Conservation (phyloP, 176 grass and related monocot genomes). For the Panicum miliaceum region DNA sequence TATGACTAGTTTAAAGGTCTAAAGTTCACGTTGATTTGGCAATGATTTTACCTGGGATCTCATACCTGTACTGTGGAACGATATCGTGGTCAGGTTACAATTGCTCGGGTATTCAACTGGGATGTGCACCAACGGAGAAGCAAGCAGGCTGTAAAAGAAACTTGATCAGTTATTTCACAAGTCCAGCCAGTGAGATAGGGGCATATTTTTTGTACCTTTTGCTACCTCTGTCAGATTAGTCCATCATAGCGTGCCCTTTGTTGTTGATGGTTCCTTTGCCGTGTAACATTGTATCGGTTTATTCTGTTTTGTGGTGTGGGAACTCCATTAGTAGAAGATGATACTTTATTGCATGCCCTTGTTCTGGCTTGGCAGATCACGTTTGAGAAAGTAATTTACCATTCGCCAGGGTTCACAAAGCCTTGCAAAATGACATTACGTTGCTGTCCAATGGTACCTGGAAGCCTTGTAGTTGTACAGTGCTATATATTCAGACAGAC, state of each 20-base stretch:
- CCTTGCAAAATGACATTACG: neutral
- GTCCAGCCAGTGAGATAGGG: slow-evolving; percentile 7
- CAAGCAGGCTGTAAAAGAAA: slow-evolving; percentile 68
- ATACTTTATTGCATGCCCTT: slow-evolving; percentile 11
- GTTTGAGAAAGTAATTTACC: neutral
- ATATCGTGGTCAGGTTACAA: slow-evolving; percentile 66
- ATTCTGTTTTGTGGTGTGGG: slow-evolving; percentile 53
- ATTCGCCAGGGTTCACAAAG: neutral
- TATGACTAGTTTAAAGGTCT: neutral
- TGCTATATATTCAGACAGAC: no score
- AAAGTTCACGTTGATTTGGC: neutral
- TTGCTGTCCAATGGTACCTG: no score
- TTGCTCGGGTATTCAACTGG: slow-evolving; percentile 96
- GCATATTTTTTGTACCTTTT: slow-evolving; percentile 35
- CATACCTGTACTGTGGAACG: neutral
- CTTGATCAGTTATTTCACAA: slow-evolving; percentile 37
- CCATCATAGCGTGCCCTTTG: neutral
- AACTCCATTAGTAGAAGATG: slow-evolving; percentile 44
- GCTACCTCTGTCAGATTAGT: slow-evolving; percentile 29
- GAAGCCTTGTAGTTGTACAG: no score
- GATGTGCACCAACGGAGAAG: slow-evolving; percentile 95
- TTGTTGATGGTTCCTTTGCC: slow-evolving; percentile 25
- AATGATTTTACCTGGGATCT: neutral
- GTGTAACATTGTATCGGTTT: slow-evolving; percentile 43
- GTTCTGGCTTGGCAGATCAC: slow-evolving; percentile 25